Percentiles rank a stretch among this genome's conserved stretches.
Evolutionary conservation across 768 basidiomycete species (phyloP).

Genomic region (Pulveroboletus sp.): DNA sequence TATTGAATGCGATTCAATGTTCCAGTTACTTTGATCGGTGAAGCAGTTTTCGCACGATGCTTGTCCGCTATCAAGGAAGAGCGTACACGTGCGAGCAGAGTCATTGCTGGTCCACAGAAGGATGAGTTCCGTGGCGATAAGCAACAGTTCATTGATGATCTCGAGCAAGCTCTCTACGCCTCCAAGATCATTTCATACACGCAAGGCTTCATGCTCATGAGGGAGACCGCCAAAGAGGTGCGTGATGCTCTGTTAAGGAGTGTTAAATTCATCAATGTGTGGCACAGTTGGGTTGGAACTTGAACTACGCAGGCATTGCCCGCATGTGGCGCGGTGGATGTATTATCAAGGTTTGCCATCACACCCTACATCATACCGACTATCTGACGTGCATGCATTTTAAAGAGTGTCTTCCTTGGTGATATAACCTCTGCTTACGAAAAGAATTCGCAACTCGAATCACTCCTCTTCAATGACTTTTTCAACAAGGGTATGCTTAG

Average conservation of each 20-base stretch:
- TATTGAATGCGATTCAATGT: conserved; percentile 10
- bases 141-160: conserved; percentile 97
- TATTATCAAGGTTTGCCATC: conserved; percentile 81
- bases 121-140: conserved; percentile 97
- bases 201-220: conserved; percentile 99
- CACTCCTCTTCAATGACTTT: conserved; percentile 93
- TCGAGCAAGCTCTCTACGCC: conserved; percentile 98
- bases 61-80: conserved; percentile 96
- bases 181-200: conserved; percentile 99
- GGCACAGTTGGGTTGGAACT: conserved; percentile 71
- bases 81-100: conserved; percentile 89
- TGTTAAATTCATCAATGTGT: conserved; percentile 3
- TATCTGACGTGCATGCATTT: conserved; percentile 7
- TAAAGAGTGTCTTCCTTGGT: conserved; percentile 86
- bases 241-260: conserved; percentile 10
- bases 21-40: conserved; percentile 95
- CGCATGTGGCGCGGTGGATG: conserved; percentile 99
- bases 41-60: conserved; percentile 99
- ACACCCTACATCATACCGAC: conserved; percentile 8
- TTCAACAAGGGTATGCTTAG: conserved; percentile 77
- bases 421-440: conserved; percentile 91
- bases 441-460: conserved; percentile 83
- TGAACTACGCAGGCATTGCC: conserved; percentile 98
- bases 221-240: conserved; percentile 94
- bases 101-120: conserved; percentile 85